Conservation (phyloP, 306 rosid genomes). For the Medicago lupulina region DNA sequence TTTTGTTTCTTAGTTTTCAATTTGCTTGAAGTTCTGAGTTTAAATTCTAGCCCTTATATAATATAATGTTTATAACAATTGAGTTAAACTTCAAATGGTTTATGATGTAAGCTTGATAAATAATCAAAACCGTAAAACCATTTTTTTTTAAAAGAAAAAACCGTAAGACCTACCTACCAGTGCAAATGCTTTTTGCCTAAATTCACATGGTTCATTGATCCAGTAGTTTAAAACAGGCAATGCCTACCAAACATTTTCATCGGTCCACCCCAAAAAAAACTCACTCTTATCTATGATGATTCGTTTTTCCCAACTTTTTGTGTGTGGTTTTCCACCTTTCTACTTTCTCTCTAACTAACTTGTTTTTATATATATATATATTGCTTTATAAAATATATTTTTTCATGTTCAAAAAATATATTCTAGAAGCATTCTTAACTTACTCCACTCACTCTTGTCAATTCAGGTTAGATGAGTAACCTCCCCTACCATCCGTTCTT, state of each 20-base stretch:
- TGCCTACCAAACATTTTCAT: neutral
- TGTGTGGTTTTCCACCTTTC: slow-evolving; percentile 43
- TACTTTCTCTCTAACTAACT: slow-evolving; percentile 40
- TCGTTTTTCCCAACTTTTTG: slow-evolving; percentile 33
- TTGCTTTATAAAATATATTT: neutral
- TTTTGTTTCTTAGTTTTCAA: no score
- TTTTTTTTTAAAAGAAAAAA: no score
- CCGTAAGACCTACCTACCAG: no score
- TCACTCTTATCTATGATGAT: slow-evolving; percentile 35
- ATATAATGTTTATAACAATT: no score
- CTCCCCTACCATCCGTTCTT: slow-evolving; percentile 48
- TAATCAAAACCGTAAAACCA: neutral
- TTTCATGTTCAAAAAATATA: neutral
- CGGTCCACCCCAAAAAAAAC: slow-evolving; percentile 3
- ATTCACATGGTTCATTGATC: slow-evolving; percentile 22
- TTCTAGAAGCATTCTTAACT: slow-evolving; percentile 50
- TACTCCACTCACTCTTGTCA: slow-evolving; percentile 53
- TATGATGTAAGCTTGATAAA: neutral
- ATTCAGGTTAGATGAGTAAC: slow-evolving; percentile 40
- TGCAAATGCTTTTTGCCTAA: neutral
- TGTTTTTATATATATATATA: neutral
- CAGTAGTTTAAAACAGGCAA: neutral
- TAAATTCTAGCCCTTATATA: no score
- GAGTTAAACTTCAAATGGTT: neutral
- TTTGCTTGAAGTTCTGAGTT: no score